phyloP scores from a whole-genome alignment of 441 rosid species.

The Gossypium schwendimanii region DNA sequence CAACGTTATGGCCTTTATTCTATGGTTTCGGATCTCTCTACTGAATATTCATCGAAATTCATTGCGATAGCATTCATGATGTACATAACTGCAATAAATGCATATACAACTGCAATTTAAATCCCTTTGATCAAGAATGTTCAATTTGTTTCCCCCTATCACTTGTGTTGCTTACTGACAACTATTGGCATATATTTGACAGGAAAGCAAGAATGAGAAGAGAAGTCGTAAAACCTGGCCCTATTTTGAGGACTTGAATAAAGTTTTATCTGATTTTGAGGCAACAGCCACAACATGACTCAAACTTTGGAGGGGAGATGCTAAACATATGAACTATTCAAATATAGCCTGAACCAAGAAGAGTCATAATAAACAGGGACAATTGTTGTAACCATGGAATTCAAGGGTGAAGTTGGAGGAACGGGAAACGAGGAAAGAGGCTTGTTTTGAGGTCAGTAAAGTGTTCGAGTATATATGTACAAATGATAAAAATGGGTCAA shows the following conservation, averaged over 20 bases:
- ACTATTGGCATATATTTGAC: slow-evolving; percentile 8
- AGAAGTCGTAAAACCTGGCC: slow-evolving; percentile 50
- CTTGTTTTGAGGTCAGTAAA: not conserved
- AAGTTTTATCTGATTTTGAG: slow-evolving; percentile 46
- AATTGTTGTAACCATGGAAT: not conserved
- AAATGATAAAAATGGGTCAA: not conserved
- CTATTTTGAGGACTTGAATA: slow-evolving; percentile 63
- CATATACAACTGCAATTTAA: not conserved
- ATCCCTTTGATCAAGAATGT: not conserved
- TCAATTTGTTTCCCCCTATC: not conserved
- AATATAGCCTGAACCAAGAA: not conserved
- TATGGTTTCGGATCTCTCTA: not conserved
- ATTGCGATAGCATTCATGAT: not conserved
- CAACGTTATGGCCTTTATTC: not conserved
- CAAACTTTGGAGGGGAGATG: not conserved
- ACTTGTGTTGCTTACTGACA: not conserved
- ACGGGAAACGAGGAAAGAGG: not conserved
- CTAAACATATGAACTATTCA: not conserved
- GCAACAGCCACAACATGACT: slow-evolving; percentile 34
- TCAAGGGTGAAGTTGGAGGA: not conserved
- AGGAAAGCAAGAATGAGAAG: slow-evolving; percentile 54
- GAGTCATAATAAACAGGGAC: not conserved
- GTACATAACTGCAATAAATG: not conserved
- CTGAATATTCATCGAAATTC: not conserved
- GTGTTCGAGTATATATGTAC: not conserved